Base-by-base conservation (phyloP, 345 rosid genomes). In the Brassica incana region DNA sequence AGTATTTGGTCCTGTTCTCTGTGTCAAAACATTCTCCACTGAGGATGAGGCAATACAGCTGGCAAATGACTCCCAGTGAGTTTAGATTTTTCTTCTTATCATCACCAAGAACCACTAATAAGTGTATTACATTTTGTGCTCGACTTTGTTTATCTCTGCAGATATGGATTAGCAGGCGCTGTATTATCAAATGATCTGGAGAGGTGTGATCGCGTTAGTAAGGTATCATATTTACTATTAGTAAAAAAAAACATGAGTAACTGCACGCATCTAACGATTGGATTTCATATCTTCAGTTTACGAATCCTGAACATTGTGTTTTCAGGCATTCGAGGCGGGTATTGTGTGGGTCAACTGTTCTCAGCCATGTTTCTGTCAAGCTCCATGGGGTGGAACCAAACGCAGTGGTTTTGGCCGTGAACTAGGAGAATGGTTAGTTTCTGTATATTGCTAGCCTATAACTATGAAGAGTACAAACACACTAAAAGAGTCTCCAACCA, bases 401-500 rank as follows among this genome's bases (percentile, higher is more conserved):
- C 97, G 92, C 75, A 95, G 97, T 75, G 99, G 98, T 16, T 95
- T 90, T 80, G 98, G 99, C n/a, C 97, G 97, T 77, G 99, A 93
- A 81, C 84, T 93, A 75, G 98, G 99, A 59, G 95, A 93, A 89
- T 92, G 98, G 99, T 93, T 84, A 58, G 85, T 54, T 59, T 64
- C 23, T 74, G 25, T 67, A 16, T 25, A 14, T 75, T n/a, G 7
- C 29, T 27, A 27, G 29, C 29, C 32, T 20, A 58, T 3, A 29
- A 33, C 15, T 61, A 5, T 11, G 35, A 27, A 61, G 32, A 60
- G 9, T 59, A 59, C 6, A 2, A 25, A 25, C 10, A 8, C 64
- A 59, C 4, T 1, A 59, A 15, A 58, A 58, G 12, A 56, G 2
- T 23, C 29, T 59, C 29, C 63, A 59, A 20, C 27, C 8, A 23